Evolutionary conservation across 2,329 filamentous ascomycete genomes (phyloP).

Genomic region (Fusarium camptoceras): DNA sequence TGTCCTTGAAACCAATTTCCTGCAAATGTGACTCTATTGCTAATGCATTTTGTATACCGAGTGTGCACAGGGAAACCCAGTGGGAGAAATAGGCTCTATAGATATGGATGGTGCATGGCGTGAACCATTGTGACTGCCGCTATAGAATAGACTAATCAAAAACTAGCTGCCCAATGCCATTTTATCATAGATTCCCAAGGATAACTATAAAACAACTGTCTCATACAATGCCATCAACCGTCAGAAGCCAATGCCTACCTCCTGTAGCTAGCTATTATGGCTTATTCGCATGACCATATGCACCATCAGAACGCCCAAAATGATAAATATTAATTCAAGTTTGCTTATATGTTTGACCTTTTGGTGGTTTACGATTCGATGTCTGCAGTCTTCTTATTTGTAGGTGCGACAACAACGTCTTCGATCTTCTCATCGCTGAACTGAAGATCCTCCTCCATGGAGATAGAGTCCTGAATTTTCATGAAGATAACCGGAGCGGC

Average conservation of each 20-base stretch:
- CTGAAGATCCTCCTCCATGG: constrained; percentile 83
- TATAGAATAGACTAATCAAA: neutral
- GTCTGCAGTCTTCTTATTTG: constrained; percentile 30
- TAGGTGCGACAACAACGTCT: constrained; percentile 65
- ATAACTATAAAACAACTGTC: neutral
- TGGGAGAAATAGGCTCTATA: neutral
- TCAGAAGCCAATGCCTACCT: neutral
- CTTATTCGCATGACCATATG: neutral
- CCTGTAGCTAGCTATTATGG: neutral
- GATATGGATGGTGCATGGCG: neutral
- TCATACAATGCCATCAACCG: constrained; percentile 2
- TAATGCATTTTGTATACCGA: neutral
- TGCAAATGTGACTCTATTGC: neutral
- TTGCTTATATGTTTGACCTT: neutral
- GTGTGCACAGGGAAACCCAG: neutral
- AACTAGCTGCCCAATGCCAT: neutral
- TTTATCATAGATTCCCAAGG: neutral
- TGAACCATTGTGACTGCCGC: neutral
- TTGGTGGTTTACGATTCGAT: constrained; percentile 28
- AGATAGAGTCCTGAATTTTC: constrained; percentile 80
- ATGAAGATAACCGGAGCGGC: constrained; percentile 82
- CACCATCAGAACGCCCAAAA: constrained; percentile 7
- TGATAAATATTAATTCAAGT: constrained; percentile 18
- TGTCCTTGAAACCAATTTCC: constrained; percentile 10
- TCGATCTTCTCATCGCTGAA: constrained; percentile 86